Base-by-base conservation (phyloP, 257 asterid species). In the Misopates orontium region DNA sequence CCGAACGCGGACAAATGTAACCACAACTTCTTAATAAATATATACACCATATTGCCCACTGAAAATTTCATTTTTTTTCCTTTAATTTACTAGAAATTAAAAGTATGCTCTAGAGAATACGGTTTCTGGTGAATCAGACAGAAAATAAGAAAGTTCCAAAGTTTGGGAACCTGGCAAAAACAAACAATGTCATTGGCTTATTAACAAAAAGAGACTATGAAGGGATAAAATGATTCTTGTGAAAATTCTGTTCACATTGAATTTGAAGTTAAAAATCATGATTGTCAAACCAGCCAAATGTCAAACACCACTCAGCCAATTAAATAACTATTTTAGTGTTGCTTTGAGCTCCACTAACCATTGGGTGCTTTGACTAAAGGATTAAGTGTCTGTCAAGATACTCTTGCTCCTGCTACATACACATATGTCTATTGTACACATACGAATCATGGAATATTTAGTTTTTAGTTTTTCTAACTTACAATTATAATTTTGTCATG, bases 161-260 rank as follows among this genome's bases (percentile, higher is more conserved):
- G 83, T 78, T 75, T 65, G 84, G 83, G 74, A 68, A 51, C 4
- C 53, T 73, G 44, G 67, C 80, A 75, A 69, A 63, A 64, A 16
- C 44, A 58, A 19, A 8, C 1, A 23, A 13, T 41, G 18, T 28
- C 22, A 20, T 67, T 54, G 71, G 59, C 55, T 22, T 48, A 32
- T 1, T n/a, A n/a, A 63, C 21, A 8, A 15, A 40, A 71, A 10
- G 16, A 52, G 31, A 23, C 15, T 17, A 52, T 5, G 39, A 62
- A 62, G 32, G 23, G 10, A 40, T 41, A 15, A 19, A 64, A 67
- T 69, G 81, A 80, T 80, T 80, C 80, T 63, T 53, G 36, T 32
- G 11, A 17, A 8, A 39, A 4, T 58, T 23, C 19, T 23, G 42
- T 69, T 69, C 73, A 60, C 73, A 69, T 36, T 32, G 28, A 19